These are phyloP conservation scores for Endothia cerciana DNA, from an alignment of 2,329 filamentous ascomycete genomes.

Conservation along the genomic window DNA sequence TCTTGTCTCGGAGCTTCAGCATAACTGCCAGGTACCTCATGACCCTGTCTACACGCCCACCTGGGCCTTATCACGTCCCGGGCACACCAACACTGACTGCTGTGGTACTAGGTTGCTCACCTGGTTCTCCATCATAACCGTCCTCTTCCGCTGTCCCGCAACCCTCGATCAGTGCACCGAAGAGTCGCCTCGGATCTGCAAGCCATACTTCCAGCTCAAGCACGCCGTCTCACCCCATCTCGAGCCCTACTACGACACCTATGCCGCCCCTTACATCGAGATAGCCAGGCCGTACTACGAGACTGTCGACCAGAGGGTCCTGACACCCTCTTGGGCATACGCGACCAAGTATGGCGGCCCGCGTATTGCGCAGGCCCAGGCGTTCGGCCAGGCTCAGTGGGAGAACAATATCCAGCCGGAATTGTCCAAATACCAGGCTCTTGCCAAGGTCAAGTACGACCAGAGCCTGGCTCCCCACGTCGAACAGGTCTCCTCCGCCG, in stretches of 20 bases:
- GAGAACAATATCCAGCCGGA: slow-evolving; percentile 76
- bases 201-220: slow-evolving; percentile 75
- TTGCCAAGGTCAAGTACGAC: slow-evolving; percentile 70
- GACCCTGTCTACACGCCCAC: slow-evolving; percentile 25
- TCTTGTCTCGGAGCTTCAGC: slow-evolving; percentile 49
- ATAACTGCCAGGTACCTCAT: slow-evolving; percentile 57
- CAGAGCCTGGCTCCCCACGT: slow-evolving; percentile 75
- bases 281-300: slow-evolving; percentile 76
- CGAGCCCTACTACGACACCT: slow-evolving; percentile 82
- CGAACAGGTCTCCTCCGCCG: slow-evolving; percentile 57
- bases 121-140: slow-evolving; percentile 84
- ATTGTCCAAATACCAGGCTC: slow-evolving; percentile 65
- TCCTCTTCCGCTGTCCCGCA: slow-evolving; percentile 81
- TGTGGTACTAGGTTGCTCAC: slow-evolving; percentile 65
- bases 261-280: slow-evolving; percentile 82
- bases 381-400: slow-evolving; percentile 75
- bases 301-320: slow-evolving; percentile 63
- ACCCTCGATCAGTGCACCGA: slow-evolving; percentile 69
- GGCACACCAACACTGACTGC: slow-evolving; percentile 1
- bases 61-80: background rate
- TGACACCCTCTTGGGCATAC: slow-evolving; percentile 69
- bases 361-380: slow-evolving; percentile 67
- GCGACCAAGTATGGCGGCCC: slow-evolving; percentile 77
- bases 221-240: slow-evolving; percentile 71
- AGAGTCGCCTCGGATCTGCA: slow-evolving; percentile 77